A percentile compares a stretch with the other conserved stretches of the same genome.
phyloP scores from a whole-genome alignment of 164 flowering plant species.

The Cinnamomum chago region DNA sequence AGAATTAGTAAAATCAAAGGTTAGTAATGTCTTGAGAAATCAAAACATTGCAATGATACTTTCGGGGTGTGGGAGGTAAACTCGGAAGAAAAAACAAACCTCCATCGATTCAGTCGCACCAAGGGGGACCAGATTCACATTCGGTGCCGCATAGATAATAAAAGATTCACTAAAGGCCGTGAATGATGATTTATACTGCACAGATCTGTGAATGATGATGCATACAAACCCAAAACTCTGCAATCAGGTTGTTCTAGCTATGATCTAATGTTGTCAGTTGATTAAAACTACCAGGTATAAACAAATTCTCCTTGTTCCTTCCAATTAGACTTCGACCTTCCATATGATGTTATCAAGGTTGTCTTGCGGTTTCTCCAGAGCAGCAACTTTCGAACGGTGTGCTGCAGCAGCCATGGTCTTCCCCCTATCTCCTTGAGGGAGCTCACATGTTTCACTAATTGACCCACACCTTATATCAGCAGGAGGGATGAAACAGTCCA shows the following conservation, averaged over 20 bases:
- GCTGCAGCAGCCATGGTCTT: slow-evolving; percentile 20
- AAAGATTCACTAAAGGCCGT: slow-evolving; percentile 4
- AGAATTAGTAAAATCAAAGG: slow-evolving; percentile 11
- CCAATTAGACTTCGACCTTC: slow-evolving; percentile 14
- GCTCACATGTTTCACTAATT: slow-evolving; percentile 64
- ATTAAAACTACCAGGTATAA: slow-evolving; percentile 12
- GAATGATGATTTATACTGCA: slow-evolving; percentile 4
- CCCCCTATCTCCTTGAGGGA: slow-evolving; percentile 59
- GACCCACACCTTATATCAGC: slow-evolving; percentile 65
- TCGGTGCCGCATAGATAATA: not conserved
- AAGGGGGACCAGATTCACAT: not conserved
- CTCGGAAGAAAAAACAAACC: slow-evolving; percentile 8
- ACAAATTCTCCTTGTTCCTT: not conserved
- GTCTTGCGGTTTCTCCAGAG: slow-evolving; percentile 9
- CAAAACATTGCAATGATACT: slow-evolving; percentile 3
- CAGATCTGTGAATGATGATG: not conserved
- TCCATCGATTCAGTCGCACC: not conserved
- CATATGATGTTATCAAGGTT: slow-evolving; percentile 12
- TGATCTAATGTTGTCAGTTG: slow-evolving; percentile 5
- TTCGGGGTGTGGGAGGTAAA: slow-evolving; percentile 9
- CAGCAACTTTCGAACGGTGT: slow-evolving; percentile 17
- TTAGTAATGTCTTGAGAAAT: slow-evolving; percentile 7
- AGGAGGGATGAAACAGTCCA: slow-evolving; percentile 68
- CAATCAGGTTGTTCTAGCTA: slow-evolving; percentile 12
- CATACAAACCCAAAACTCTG: slow-evolving; percentile 6